phyloP scores from a whole-genome alignment of 1,284 basidiomycete species.

The Cerioporus squamosus region DNA sequence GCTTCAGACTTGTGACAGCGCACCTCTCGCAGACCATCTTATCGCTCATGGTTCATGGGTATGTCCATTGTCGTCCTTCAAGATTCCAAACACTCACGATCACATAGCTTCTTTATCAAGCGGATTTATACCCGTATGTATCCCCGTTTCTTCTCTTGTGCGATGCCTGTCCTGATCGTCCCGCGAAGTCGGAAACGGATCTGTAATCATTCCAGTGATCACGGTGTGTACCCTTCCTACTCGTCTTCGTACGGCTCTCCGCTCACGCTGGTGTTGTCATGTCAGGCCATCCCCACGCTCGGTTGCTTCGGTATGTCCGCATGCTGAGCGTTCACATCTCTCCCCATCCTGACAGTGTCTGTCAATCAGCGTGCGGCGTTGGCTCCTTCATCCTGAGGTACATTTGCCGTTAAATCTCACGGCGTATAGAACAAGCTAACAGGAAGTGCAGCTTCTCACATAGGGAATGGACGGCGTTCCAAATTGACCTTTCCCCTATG shows the following conservation, averaged over 20 bases:
- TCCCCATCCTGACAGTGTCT: neutral
- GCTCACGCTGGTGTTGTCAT: neutral
- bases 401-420: neutral
- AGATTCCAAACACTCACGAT: neutral
- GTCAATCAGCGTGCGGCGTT: neutral
- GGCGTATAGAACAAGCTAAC: neutral
- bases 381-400: neutral
- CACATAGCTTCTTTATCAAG: conserved; percentile 4
- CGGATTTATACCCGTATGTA: conserved; percentile 10
- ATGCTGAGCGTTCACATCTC: neutral
- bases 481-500: neutral
- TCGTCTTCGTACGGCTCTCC: neutral
- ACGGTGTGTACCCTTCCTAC: neutral
- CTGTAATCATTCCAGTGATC: neutral
- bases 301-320: conserved; percentile 6
- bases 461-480: conserved; percentile 5
- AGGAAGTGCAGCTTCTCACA: neutral
- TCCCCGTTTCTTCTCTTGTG: neutral
- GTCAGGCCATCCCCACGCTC: conserved; percentile 1
- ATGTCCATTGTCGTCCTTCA: neutral
- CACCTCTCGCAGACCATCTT: neutral
- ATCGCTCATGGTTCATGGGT: conserved; percentile 6
- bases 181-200: neutral
- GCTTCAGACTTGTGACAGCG: neutral
- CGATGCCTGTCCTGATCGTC: neutral